Percentiles rank a stretch among this genome's conserved stretches.
These are phyloP conservation scores for Avena eriantha DNA, from an alignment of 176 grass and related monocot genomes.

Conservation along the genomic window DNA sequence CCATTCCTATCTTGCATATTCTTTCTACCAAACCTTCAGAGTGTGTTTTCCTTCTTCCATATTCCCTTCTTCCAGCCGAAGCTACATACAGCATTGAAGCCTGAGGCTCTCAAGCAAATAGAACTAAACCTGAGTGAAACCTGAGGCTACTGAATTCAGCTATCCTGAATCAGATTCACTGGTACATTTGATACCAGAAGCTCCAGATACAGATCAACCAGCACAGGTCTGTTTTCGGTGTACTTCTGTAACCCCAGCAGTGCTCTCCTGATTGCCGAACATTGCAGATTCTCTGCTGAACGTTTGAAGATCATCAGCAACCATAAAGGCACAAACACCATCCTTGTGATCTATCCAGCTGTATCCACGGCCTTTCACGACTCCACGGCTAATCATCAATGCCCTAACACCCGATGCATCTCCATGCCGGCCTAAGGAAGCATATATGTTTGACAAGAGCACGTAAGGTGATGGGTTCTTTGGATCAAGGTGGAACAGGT, in stretches of 20 bases:
- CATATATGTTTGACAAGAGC: conserved; percentile 96
- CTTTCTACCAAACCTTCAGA: not conserved
- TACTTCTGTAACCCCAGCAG: conserved; percentile 35
- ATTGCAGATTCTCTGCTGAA: conserved; percentile 35
- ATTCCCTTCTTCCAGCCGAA: not conserved
- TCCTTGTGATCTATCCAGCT: conserved; percentile 84
- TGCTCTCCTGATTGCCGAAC: not conserved
- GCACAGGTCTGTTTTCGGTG: conserved; percentile 31
- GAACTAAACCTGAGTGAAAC: not conserved
- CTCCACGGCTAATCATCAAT: conserved; percentile 72
- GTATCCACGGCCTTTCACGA: conserved; percentile 72
- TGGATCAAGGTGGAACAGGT: conserved; percentile 72
- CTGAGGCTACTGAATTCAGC: too few species aligned
- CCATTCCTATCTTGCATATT: not conserved
- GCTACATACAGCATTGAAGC: conserved; percentile 1
- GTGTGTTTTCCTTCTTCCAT: not conserved
- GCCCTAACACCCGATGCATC: conserved; percentile 72
- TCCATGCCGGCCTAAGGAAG: conserved; percentile 62
- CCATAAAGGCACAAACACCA: conserved; percentile 68
- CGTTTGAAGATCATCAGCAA: conserved; percentile 58
- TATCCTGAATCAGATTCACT: not conserved
- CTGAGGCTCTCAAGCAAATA: conserved; percentile 13
- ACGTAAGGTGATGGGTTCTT: conserved; percentile 80
- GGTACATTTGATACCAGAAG: conserved; percentile 23
- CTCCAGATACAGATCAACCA: conserved; percentile 34